These are phyloP conservation scores for Cryptococcus wingfieldii DNA, from an alignment of 1,284 basidiomycete genomes.

Conservation along the genomic window DNA sequence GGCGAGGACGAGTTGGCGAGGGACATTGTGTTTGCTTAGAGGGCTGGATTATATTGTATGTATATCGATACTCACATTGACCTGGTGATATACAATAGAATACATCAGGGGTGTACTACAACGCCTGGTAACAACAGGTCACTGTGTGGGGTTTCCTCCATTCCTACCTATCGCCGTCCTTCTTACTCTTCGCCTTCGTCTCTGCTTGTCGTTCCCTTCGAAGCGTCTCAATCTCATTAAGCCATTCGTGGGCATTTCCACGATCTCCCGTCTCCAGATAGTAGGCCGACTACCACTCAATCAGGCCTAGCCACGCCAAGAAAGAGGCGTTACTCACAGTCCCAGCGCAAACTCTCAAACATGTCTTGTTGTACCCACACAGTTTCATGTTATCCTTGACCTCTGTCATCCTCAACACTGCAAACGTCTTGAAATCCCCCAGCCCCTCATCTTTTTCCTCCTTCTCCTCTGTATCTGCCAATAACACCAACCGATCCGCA, in stretches of 20 bases:
- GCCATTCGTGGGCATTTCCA: background rate
- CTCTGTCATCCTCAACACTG: background rate
- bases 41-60: constrained; percentile 1
- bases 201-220: background rate
- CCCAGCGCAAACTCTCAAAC: background rate
- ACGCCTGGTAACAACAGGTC: background rate
- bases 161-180: background rate
- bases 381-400: background rate
- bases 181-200: background rate
- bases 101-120: background rate
- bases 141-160: background rate
- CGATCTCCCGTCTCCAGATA: constrained; percentile 1
- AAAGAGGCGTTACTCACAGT: background rate
- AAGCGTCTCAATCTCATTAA: background rate
- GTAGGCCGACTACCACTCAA: background rate
- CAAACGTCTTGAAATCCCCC: background rate
- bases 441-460: background rate
- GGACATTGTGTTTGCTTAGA: constrained; percentile 78
- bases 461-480: background rate
- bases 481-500: background rate
- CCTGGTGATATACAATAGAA: background rate
- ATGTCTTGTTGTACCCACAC: background rate
- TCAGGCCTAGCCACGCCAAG: background rate
- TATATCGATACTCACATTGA: background rate
- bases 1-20: constrained; percentile 78